Evolutionary conservation across 2,329 filamentous ascomycete genomes (phyloP).

Genomic region (Rutstroemia sp.): DNA sequence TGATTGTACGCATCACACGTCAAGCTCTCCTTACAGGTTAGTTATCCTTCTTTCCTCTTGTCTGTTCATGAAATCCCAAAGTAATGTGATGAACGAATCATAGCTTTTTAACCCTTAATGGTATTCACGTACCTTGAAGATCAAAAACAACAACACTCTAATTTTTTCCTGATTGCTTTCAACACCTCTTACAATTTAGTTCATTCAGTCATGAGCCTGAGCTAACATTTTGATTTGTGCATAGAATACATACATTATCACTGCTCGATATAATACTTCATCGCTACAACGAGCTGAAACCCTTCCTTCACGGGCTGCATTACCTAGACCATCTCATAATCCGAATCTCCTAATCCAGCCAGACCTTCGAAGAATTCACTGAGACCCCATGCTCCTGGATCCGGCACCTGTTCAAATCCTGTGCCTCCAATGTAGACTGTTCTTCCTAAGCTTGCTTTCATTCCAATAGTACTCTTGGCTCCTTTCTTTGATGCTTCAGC

Average conservation of each 20-base stretch:
- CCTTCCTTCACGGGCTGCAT: too few species aligned
- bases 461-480: constrained; percentile 79
- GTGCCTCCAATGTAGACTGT: constrained; percentile 75
- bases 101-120: constrained; percentile 11
- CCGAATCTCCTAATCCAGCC: constrained; percentile 38
- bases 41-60: neutral
- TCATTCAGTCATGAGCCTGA: neutral
- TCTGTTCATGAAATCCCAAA: neutral
- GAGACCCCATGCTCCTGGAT: constrained; percentile 70
- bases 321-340: constrained; percentile 28
- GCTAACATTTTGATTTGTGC: neutral
- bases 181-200: neutral
- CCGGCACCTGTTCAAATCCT: constrained; percentile 65
- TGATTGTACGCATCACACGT: neutral
- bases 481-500: constrained; percentile 68
- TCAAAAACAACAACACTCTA: constrained; percentile 10
- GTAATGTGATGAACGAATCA: constrained; percentile 9
- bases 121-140: constrained; percentile 7
- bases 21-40: neutral
- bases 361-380: constrained; percentile 77
- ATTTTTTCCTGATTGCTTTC: constrained; percentile 7
- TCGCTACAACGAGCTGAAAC: too few species aligned
- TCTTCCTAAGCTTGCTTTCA: constrained; percentile 81
- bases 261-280: too few species aligned
- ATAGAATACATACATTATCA: neutral